These are phyloP conservation scores for Nitzschia palea DNA, from an alignment of 108 stramenopile species.

Conservation along the genomic window DNA sequence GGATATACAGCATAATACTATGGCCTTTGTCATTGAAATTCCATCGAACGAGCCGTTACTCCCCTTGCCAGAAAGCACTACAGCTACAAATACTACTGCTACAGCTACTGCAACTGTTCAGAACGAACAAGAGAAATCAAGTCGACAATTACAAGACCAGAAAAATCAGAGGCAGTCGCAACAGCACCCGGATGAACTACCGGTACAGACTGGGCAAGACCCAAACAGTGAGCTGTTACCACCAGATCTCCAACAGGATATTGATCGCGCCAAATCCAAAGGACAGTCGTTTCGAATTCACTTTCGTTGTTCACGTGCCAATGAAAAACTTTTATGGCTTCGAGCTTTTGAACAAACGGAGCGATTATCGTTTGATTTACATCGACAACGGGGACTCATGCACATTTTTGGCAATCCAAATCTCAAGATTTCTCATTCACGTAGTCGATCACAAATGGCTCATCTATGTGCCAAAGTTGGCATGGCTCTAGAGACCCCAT, in stretches of 20 bases:
- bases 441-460: constrained; percentile 17
- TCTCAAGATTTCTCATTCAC: constrained; percentile 11
- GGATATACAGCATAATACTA: constrained; percentile 29
- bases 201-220: background rate
- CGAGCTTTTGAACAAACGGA: constrained; percentile 30
- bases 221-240: background rate
- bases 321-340: constrained; percentile 59
- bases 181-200: background rate
- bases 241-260: constrained; percentile 6
- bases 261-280: constrained; percentile 1
- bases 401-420: constrained; percentile 3
- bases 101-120: background rate
- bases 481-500: background rate
- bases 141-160: background rate
- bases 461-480: constrained; percentile 14
- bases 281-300: constrained; percentile 37
- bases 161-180: background rate
- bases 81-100: background rate
- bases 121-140: background rate
- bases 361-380: constrained; percentile 16
- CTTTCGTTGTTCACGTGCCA: constrained; percentile 38
- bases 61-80: background rate
- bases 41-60: constrained; percentile 9
- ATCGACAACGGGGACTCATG: constrained; percentile 17
- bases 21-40: constrained; percentile 44